phyloP scores from a whole-genome alignment of 2,329 filamentous ascomycete species.

The Aspergillus caelatus region DNA sequence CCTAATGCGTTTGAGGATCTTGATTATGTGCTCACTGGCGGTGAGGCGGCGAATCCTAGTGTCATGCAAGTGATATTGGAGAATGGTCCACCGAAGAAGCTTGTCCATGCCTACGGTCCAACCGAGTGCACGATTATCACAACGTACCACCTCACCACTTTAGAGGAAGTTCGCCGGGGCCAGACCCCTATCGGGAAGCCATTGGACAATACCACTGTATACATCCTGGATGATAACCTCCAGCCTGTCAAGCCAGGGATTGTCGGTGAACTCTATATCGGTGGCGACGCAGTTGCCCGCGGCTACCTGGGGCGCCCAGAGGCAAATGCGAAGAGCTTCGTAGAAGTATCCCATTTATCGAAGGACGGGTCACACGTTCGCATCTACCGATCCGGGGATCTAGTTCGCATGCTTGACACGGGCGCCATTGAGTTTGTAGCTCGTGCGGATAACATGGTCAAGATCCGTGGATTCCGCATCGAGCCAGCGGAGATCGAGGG shows the following conservation, averaged over 20 bases:
- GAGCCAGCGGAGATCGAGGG: conserved; percentile 48
- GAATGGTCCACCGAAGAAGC: not conserved
- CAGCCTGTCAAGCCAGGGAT: not conserved
- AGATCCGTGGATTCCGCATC: conserved; percentile 4
- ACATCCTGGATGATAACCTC: not conserved
- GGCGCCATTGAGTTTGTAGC: not conserved
- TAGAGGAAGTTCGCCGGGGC: not conserved
- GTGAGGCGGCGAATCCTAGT: not conserved
- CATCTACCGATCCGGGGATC: not conserved
- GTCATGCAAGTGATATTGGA: not conserved
- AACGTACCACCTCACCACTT: not conserved
- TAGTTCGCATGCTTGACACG: not conserved
- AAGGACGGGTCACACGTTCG: not conserved
- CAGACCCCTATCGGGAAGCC: not conserved
- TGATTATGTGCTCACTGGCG: not conserved
- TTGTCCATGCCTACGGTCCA: conserved; percentile 1
- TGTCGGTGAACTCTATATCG: conserved; percentile 1
- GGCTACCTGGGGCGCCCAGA: conserved; percentile 3
- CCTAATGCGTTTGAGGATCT: not conserved
- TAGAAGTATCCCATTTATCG: not conserved
- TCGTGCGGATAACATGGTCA: conserved; percentile 1
- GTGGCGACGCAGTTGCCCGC: not conserved
- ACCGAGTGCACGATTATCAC: not conserved
- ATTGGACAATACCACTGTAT: not conserved
- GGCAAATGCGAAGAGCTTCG: not conserved